Base-by-base conservation (phyloP, 805 yeast genomes). In the Lipomyces orientalis region DNA sequence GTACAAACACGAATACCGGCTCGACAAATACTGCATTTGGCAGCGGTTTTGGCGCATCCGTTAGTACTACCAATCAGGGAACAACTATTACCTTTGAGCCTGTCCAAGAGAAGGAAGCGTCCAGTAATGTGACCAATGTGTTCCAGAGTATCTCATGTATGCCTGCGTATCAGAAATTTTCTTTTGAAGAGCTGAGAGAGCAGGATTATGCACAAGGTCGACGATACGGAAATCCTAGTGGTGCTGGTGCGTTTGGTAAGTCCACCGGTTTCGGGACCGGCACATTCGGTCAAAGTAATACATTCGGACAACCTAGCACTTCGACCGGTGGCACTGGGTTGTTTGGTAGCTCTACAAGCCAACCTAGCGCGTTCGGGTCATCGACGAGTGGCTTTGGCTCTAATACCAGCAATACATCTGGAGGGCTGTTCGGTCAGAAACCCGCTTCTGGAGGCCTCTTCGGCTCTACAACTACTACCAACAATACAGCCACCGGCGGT, bases 111-210 rank as follows among this genome's bases (percentile, higher is more conserved):
- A 69, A 69, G 61, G 72, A 68, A 34, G 55, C 67, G 19, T 33
- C 71, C 10, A 64, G 63, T 29, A 69, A 68, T 43, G 64, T 59
- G 22, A 68, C 71, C 16, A 69, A 61, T 77, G 79, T 39, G 52
- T 77, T 9, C 58, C 91, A 94, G 78, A 87, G 87, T 73, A 89
- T 95, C 69, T 82, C 90, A 10, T 85, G 91, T 57, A 93, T 95
- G 98, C 97, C 97, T 4, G 97, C 92, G 78, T 95, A 94, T 76
- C 85, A 84, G 73, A 87, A 88, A 73, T 90, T 79, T 74, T 90
- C 97, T 0, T 85, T 88, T 75, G 98, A 93, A 78, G 99, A 95
- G 77, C 85, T 95, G 78, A 86, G 99, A 76, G 81, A 85, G 73
- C 94, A 90, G 77, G 99, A 95, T 79, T 95, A 95, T 77, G 86